These are phyloP conservation scores for Strigomonas oncopelti DNA, from an alignment of 208 protist genomes.

Conservation along the genomic window DNA sequence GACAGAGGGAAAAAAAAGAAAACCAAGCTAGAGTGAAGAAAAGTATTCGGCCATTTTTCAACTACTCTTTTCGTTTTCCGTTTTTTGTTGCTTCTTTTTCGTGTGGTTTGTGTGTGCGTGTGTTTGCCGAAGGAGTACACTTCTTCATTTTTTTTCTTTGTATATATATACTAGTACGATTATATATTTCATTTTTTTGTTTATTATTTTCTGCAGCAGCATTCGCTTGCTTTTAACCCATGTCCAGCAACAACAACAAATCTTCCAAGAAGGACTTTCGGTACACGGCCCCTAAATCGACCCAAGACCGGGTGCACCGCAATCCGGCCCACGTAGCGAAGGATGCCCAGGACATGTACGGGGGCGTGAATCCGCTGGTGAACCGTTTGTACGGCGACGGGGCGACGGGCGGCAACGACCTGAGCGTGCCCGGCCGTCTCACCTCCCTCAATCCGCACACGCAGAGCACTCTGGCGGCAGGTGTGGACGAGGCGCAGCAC, in stretches of 20 bases:
- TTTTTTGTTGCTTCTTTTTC: conserved; percentile 21
- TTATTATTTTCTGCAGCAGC: conserved; percentile 15
- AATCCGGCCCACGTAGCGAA: conserved; percentile 87
- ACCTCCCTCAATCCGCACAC: conserved; percentile 16
- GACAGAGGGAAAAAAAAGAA: not conserved
- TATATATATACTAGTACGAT: not conserved
- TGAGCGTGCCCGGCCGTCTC: conserved; percentile 76
- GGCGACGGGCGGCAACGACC: conserved; percentile 44
- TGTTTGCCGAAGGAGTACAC: conserved; percentile 9
- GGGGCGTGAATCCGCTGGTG: conserved; percentile 67
- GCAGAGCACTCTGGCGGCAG: not conserved
- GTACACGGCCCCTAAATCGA: conserved; percentile 13
- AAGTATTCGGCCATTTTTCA: conserved; percentile 11
- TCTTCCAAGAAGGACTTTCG: conserved; percentile 8
- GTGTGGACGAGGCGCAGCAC: not conserved
- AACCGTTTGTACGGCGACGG: conserved; percentile 71
- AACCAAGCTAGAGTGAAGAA: not conserved
- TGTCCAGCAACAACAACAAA: conserved; percentile 8
- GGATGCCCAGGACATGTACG: conserved; percentile 67
- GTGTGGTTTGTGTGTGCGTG: conserved; percentile 12
- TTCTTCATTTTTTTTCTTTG: conserved; percentile 16
- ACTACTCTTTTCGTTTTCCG: conserved; percentile 11
- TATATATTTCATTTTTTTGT: not conserved
- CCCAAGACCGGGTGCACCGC: conserved; percentile 22
- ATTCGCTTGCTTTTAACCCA: too few species aligned